Base-by-base conservation (phyloP, 495 filamentous ascomycete species). In the Penicillium manginii region DNA sequence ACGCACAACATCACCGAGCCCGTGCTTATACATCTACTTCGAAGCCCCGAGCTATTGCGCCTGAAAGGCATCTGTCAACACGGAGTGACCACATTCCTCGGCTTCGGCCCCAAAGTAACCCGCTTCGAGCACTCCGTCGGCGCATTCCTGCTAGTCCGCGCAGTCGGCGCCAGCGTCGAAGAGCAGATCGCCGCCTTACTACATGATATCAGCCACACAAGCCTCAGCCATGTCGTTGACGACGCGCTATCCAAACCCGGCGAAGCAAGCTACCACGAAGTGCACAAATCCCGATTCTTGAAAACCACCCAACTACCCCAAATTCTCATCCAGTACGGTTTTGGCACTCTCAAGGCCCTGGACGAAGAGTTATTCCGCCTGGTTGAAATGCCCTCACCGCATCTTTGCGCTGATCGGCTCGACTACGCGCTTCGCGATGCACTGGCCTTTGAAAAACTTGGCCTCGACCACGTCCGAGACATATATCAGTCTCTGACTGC, bases 61-160 rank as follows among this genome's bases (percentile, higher is more conserved):
- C 70, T 79, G 2, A 57, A 61, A 55, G 74, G 72, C 7, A 65
- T 79, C 54, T 66, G 65, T 43, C 74, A 78, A 54, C 65, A 75
- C 48, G 74, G 76, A n/a, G 59, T 78, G 14, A 75, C 72, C 4
- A 62, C 64, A 2, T 60, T 76, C 51, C 62, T 79, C 1, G 69
- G 70, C 54, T 64, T 73, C 9, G 65, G 63, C 3, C 76, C 70
- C 4, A 56, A 55, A 37, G 68, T 79, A 22, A 76, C 76, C 5
- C 73, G 76, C 32, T 68, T 75, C 57, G 76, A 79, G 50, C 76
- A 79, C 54, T 79, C 76, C 3, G 70, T 78, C 52, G 76, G 76
- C 32, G 73, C 76, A 52, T 75, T 74, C 12, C 52, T 79, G 11
- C 69, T 79, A 14, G 73, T 78, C 6, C 76, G 74, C 22, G 70